Percentiles rank a stretch among this genome's conserved stretches.
These are phyloP conservation scores for Vigna reflexopilosa DNA, from an alignment of 306 rosid species.

Conservation along the genomic window DNA sequence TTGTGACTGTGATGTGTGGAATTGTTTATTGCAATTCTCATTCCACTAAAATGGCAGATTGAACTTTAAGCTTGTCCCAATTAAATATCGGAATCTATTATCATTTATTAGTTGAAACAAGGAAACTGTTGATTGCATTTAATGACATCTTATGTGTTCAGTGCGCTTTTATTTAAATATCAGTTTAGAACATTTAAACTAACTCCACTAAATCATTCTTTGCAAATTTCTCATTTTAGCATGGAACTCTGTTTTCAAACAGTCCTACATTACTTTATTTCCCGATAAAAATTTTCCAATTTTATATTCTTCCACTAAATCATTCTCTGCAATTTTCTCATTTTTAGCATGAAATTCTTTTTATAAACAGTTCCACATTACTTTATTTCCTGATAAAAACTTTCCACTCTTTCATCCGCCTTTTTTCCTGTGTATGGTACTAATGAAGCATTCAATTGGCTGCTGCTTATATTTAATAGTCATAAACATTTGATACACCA, in stretches of 20 bases:
- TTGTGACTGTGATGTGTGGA: background rate
- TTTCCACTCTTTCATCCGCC: background rate
- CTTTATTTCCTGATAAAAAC: background rate
- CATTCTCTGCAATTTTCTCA: constrained; percentile 19
- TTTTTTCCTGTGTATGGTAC: background rate
- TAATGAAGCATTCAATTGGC: constrained; percentile 32
- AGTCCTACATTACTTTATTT: background rate
- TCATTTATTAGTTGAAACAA: constrained; percentile 5
- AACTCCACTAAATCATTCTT: constrained; percentile 10
- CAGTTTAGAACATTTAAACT: constrained; percentile 1
- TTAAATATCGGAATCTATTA: constrained; percentile 23
- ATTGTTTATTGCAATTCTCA: constrained; percentile 25
- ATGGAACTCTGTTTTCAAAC: constrained; percentile 19
- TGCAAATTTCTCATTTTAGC: constrained; percentile 24
- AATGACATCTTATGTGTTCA: constrained; percentile 8
- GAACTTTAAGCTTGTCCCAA: background rate
- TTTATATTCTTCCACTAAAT: constrained; percentile 2
- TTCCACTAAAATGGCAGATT: background rate
- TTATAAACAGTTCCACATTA: constrained; percentile 1
- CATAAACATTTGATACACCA: constrained; percentile 15
- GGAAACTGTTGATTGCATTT: constrained; percentile 28
- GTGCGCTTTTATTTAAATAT: constrained; percentile 24
- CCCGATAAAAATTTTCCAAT: background rate
- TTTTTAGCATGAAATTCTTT: constrained; percentile 18
- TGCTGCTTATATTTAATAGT: constrained; percentile 16